phyloP scores from a whole-genome alignment of 768 basidiomycete genomes.

The Boletus vinaceobasis region DNA sequence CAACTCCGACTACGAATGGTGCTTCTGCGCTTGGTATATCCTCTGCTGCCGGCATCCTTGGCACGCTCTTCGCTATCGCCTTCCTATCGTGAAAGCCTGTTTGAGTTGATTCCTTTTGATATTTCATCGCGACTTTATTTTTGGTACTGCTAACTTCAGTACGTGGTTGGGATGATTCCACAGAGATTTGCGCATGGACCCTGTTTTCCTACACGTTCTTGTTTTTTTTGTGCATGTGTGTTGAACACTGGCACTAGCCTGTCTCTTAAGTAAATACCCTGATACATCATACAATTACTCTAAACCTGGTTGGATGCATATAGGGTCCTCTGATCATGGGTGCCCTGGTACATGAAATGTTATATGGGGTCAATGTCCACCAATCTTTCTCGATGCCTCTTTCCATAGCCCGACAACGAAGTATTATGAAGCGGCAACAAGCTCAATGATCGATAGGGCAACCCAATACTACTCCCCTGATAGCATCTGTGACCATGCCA shows the following conservation, averaged over 20 bases:
- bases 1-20: slow-evolving; percentile 17
- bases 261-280: slow-evolving; percentile 19
- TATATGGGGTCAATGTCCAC: too few relatives aligned
- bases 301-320: slow-evolving; percentile 6
- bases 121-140: neutral
- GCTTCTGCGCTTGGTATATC: slow-evolving; percentile 31
- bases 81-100: slow-evolving; percentile 35
- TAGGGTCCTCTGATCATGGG: neutral
- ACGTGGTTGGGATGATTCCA: slow-evolving; percentile 2
- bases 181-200: slow-evolving; percentile 8
- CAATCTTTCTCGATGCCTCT: too few relatives aligned
- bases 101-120: neutral
- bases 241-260: slow-evolving; percentile 24
- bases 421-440: too few relatives aligned
- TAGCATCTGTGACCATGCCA: too few relatives aligned
- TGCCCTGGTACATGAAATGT: too few relatives aligned
- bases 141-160: neutral
- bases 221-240: slow-evolving; percentile 13
- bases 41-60: slow-evolving; percentile 30
- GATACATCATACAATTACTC: slow-evolving; percentile 15
- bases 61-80: slow-evolving; percentile 34
- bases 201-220: neutral
- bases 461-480: too few relatives aligned
- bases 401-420: too few relatives aligned
- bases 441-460: too few relatives aligned